Evolutionary conservation across 805 yeast genomes (phyloP), one percentile per base, ranked within the genome.

Genomic region (Torulaspora franciscae): DNA sequence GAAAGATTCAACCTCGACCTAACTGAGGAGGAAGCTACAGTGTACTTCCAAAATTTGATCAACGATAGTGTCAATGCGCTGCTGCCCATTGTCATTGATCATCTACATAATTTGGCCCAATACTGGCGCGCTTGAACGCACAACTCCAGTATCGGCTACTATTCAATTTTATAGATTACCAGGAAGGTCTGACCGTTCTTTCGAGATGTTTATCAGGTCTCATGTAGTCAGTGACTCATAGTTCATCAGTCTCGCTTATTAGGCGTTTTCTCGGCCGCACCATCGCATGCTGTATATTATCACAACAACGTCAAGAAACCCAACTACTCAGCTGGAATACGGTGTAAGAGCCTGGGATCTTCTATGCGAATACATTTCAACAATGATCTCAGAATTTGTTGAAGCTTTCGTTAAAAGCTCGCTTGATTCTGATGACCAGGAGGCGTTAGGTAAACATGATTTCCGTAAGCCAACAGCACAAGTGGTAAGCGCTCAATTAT

Each of bases 11-110:
- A 95, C 66, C 68, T 91, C 45, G 96, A 91, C 47, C 78, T 93
- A 84, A 81, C 84, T 33, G 99, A 93, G 57, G 98, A 90, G 61
- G 97, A 90, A 58, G 98, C 99, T 0, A 89, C 93, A 15, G 69
- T 86, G 19, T 96, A 91, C 58, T 91, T 93, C 79, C 98, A 93
- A 61, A 87, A 82, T 50, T 74, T 93, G 60, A 95, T 93, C 56
- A 91, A 88, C 57, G 96, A 87, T 56, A 86, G 96, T 67, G 97
- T 93, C 13, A 86, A 80, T 61, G 98, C 99, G 0, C 77, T 93
- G 47, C 65, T 91, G 47, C 98, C 99, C 0, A 90, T 90, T 60
- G 96, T 95, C 13, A 93, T 93, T 43, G 99, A 93, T 60, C 79
- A 96, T 51, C 69, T 93, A 42, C 99, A 93, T 64, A 88, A 91